These are phyloP conservation scores for Lactarius evosmus DNA, from an alignment of 768 basidiomycete genomes.

Conservation along the genomic window DNA sequence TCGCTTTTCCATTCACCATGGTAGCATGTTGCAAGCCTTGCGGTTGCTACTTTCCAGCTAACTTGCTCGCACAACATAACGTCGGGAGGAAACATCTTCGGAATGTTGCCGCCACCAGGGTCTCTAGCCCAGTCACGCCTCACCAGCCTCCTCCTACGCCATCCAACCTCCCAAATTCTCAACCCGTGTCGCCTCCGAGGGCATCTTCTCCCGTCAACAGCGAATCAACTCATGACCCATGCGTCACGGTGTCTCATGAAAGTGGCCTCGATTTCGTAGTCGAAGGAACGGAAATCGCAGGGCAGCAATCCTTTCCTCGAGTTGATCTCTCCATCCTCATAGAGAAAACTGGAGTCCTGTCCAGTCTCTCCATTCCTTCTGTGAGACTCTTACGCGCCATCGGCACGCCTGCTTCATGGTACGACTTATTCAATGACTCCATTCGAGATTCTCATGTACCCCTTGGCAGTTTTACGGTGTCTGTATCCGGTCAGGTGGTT, in stretches of 20 bases:
- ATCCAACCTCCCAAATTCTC: background rate
- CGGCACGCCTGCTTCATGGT: constrained; percentile 3
- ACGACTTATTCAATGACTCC: background rate
- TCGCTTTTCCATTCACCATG: constrained; percentile 5
- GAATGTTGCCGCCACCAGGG: background rate
- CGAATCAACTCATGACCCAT: background rate
- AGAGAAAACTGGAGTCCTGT: background rate
- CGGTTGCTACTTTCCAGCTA: constrained; percentile 4
- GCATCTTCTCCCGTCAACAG: background rate
- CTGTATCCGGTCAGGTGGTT: background rate
- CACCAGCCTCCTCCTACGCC: background rate
- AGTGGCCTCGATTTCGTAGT: constrained; percentile 14
- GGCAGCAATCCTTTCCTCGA: background rate
- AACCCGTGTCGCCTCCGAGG: background rate
- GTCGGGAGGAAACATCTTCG: constrained; percentile 3
- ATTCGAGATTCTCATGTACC: background rate
- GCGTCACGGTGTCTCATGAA: constrained; percentile 7
- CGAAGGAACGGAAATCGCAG: background rate
- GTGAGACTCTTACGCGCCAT: background rate
- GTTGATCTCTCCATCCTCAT: background rate
- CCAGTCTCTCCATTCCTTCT: background rate
- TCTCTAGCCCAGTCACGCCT: background rate
- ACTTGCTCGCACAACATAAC: background rate
- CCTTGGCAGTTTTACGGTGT: constrained; percentile 5
- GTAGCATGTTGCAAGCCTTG: constrained; percentile 24